A percentile compares a stretch with the other conserved stretches of the same genome.
Evolutionary conservation across 805 yeast species (phyloP).

Genomic region (Scheffersomyces stipitis): DNA sequence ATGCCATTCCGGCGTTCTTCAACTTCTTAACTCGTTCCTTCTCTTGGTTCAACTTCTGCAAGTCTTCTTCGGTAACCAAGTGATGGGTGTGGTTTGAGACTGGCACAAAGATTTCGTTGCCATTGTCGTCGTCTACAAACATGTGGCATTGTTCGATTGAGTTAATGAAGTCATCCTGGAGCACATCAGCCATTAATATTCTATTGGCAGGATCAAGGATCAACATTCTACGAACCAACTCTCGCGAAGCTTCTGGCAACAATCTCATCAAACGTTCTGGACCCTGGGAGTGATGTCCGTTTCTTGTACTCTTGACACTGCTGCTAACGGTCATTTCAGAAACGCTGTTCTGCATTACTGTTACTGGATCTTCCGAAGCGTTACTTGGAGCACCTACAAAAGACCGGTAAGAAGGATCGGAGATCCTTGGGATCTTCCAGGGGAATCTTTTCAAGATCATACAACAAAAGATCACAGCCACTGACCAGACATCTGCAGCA

Average conservation of each 20-base stretch:
- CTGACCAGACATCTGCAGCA: conserved; percentile 88
- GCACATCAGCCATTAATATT: conserved; percentile 55
- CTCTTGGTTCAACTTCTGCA: conserved; percentile 37
- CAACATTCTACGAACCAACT: conserved; percentile 65
- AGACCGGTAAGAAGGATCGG: conserved; percentile 73
- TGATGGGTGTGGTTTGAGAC: conserved; percentile 57
- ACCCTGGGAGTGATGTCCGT: conserved; percentile 38
- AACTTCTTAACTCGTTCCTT: conserved; percentile 16
- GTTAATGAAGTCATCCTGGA: conserved; percentile 56
- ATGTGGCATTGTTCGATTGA: conserved; percentile 55
- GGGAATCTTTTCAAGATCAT: conserved; percentile 87
- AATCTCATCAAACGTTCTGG: conserved; percentile 71
- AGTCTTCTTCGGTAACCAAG: conserved; percentile 65
- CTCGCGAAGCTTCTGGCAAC: conserved; percentile 66
- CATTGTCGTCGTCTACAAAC: conserved; percentile 10
- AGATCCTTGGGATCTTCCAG: conserved; percentile 86
- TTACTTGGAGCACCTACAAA: conserved; percentile 40
- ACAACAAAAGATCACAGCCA: conserved; percentile 90
- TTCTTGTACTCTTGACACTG: not conserved
- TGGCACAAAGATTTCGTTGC: not conserved
- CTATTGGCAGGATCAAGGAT: conserved; percentile 58
- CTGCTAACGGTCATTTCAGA: conserved; percentile 2
- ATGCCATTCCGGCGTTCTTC: conserved; percentile 8
- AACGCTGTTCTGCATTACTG: conserved; percentile 1
- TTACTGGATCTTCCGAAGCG: not conserved